phyloP scores from a whole-genome alignment of 1,139 yeast genomes.

The Lodderomyces beijingensis region DNA sequence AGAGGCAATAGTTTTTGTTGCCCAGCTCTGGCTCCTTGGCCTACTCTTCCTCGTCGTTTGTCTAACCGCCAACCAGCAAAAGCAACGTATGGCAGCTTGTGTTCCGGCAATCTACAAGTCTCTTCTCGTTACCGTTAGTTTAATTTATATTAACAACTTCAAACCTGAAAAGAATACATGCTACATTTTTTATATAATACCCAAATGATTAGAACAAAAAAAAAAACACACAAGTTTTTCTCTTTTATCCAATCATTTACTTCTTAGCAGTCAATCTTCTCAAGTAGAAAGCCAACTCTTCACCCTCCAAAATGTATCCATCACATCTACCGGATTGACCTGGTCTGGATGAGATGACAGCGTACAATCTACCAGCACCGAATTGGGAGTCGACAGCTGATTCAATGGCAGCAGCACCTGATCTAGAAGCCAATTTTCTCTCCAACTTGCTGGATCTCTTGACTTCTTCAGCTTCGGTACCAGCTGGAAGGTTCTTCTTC shows the following conservation, averaged over 20 bases:
- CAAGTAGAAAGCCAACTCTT: constrained; percentile 99
- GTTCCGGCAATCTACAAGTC: too few relatives aligned
- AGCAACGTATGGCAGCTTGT: too few relatives aligned
- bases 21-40: too few relatives aligned
- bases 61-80: too few relatives aligned
- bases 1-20: too few relatives aligned
- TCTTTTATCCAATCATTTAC: constrained; percentile 41
- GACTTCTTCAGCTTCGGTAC: constrained; percentile 47
- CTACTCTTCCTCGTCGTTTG: too few relatives aligned
- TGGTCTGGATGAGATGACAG: constrained; percentile 98
- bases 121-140: too few relatives aligned
- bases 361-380: constrained; percentile 98
- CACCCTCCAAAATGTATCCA: constrained; percentile 99
- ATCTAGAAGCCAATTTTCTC: constrained; percentile 91
- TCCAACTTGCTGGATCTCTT: constrained; percentile 78
- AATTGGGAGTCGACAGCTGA: constrained; percentile 91
- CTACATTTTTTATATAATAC: constrained; percentile 4
- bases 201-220: constrained; percentile 1
- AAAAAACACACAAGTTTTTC: constrained; percentile 1
- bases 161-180: constrained; percentile 4
- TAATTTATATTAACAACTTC: constrained; percentile 5
- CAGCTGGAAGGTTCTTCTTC: constrained; percentile 45
- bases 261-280: constrained; percentile 99
- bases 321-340: constrained; percentile 99
- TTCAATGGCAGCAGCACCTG: constrained; percentile 81